Percentiles rank a stretch among this genome's conserved stretches.
Conservation (phyloP, 2,329 filamentous ascomycete species). For the Penicillium digitatum region DNA sequence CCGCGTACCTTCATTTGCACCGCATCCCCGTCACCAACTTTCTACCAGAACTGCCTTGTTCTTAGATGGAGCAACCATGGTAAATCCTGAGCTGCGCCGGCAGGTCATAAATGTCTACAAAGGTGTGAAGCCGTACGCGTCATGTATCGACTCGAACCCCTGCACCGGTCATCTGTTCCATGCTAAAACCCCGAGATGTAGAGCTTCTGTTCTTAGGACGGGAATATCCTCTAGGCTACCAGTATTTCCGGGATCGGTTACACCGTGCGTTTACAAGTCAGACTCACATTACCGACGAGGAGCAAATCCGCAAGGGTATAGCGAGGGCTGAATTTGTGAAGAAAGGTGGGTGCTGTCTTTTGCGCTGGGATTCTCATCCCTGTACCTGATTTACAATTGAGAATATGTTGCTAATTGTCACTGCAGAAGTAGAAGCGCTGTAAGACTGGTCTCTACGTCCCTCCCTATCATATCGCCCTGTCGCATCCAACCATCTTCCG, state of each 20-base stretch:
- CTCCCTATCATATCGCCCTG: background rate
- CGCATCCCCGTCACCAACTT: background rate
- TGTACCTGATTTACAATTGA: background rate
- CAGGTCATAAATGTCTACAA: slow-evolving; percentile 88
- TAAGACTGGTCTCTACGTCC: slow-evolving; percentile 48
- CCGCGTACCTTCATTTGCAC: slow-evolving; percentile 1
- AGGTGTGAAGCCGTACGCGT: slow-evolving; percentile 50
- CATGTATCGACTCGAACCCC: background rate
- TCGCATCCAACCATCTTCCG: background rate
- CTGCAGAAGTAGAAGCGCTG: slow-evolving; percentile 81
- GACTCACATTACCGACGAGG: slow-evolving; percentile 64
- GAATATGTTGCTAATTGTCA: background rate
- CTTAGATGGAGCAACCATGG: slow-evolving; percentile 26
- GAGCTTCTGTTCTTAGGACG: slow-evolving; percentile 80
- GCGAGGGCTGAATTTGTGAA: slow-evolving; percentile 80
- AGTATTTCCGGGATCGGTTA: slow-evolving; percentile 74
- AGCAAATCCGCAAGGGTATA: slow-evolving; percentile 71
- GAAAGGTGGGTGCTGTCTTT: slow-evolving; percentile 59
- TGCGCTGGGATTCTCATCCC: background rate
- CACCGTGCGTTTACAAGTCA: slow-evolving; percentile 83
- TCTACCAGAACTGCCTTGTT: background rate
- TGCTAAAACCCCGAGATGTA: slow-evolving; percentile 34
- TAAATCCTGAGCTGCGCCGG: slow-evolving; percentile 60
- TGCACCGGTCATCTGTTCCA: background rate
- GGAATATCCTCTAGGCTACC: slow-evolving; percentile 80